Base-by-base conservation (phyloP, 805 yeast genomes). In the Yarrowia divulgata region DNA sequence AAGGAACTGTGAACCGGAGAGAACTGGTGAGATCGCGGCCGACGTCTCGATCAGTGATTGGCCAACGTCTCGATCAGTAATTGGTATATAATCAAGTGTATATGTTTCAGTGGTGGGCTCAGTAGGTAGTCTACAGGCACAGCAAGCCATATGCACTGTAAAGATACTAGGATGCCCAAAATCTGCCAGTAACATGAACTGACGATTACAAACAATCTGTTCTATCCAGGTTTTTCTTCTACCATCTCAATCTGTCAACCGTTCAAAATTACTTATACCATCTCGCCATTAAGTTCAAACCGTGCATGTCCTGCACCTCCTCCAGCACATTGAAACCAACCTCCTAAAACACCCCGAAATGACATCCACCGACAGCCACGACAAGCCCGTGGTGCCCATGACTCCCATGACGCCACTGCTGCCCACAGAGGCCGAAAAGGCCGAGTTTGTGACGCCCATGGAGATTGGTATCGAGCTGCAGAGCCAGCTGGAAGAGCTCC, bases 391-490 rank as follows among this genome's bases (percentile, higher is more conserved):
- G 39, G 54, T 32, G 19, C 54, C 54, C 54, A 60, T 60, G 64
- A 13, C 50, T 1, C 39, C 64, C 13, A 58, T 43, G 50, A 60
- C 66, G 29, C 66, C 66, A 8, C 66, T 60, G 14, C 29, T 60
- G 18, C 66, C 66, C 18, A 60, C 66, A 7, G 66, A 60, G 19
- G 66, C 66, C 42, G 66, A 60, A 8, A 60, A 60, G 29, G 68
- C 57, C 48, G 68, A 63, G 39, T 63, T 63, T 48, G 57, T 63
- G 48, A 63, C 68, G 2, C 57, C 68, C 9, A 63, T 49, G 57
- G 68, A 63, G 35, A 49, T 63, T 29, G 68, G 68, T 7, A 48
- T 35, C 32, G 68, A 48, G 48, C 45, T 63, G 8, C 68, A 49
- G 46, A 29, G 39, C 29, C 68, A 63, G 37, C 55, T 63, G 45